Evolutionary conservation across 441 rosid species (phyloP), one percentile per base, ranked within the genome.

Genomic region (Croton laevigatus): DNA sequence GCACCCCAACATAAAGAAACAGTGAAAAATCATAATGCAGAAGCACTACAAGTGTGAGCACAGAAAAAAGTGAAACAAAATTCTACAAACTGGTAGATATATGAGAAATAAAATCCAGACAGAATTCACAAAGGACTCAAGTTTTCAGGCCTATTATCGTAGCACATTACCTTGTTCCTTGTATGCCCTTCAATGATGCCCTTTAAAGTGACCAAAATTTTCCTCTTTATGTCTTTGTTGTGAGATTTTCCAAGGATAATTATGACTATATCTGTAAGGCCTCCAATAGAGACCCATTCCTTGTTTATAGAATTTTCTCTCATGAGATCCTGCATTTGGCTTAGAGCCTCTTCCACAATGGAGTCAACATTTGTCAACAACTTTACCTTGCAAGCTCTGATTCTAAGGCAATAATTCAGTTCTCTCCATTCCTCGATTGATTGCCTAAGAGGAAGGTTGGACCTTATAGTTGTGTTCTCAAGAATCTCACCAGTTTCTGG

Each of bases 361-460:
- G 81, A 77, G 71, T 82, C 85, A 6, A 61, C 75, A 62, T 73
- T 78, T 14, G 89, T 79, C 20, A 80, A 78, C 75, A 86, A 73
- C 75, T 80, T 83, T 51, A 68, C 77, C 75, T 76, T 74, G 78
- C 82, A 83, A 71, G 82, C 81, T 81, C 89, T 82, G 62, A 88
- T 83, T 76, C 75, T 75, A 55, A 88, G 89, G 76, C 93, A 88
- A 68, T 84, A 84, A 68, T 88, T 88, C 51, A 84, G 79, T 74
- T 88, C 93, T 74, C 83, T 86, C 93, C 93, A 88, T 76, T 88
- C 93, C 67, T 86, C 90, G 71, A 88, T 86, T 22, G 93, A 84
- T 70, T 83, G 85, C 74, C 90, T 81, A 16, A 88, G 85, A 5
- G 80, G 82, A 59, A 82, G 75, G 70, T 88, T 88, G 46, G 93